Conservation (phyloP, 768 basidiomycete species). For the Rubroboletus pulcherrimus region DNA sequence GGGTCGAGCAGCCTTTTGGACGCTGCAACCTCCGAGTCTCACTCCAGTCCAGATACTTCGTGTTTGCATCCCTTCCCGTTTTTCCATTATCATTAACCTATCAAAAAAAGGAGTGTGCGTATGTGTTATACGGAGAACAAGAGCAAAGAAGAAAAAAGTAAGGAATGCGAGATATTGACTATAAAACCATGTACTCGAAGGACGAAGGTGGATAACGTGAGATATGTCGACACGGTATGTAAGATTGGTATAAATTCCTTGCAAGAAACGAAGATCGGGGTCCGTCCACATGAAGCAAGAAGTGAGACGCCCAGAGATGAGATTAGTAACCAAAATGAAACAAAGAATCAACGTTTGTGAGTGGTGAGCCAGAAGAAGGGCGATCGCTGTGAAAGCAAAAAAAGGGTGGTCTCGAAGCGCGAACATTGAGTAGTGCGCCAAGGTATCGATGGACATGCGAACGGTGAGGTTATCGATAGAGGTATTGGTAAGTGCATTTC, state of each 20-base stretch:
- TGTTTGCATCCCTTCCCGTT: not conserved
- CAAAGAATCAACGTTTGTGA: slow-evolving; percentile 1
- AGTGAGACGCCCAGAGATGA: not conserved
- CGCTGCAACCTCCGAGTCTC: too few species aligned
- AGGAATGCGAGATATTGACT: not conserved
- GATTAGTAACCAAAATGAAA: not conserved
- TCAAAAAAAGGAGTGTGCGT: not conserved
- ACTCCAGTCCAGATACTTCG: not conserved
- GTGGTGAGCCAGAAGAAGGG: not conserved
- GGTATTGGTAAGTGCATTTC: slow-evolving; percentile 8
- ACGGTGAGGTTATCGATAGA: not conserved
- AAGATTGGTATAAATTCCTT: slow-evolving; percentile 15
- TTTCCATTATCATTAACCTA: slow-evolving; percentile 8
- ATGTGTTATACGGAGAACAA: slow-evolving; percentile 1
- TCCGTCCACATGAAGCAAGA: slow-evolving; percentile 5
- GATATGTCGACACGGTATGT: slow-evolving; percentile 8
- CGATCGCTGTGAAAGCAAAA: not conserved
- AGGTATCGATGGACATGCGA: slow-evolving; percentile 10
- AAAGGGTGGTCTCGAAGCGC: slow-evolving; percentile 6
- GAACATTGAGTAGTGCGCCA: slow-evolving; percentile 10
- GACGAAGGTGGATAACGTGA: not conserved
- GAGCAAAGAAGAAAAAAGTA: not conserved
- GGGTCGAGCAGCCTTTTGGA: not conserved
- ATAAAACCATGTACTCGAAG: not conserved
- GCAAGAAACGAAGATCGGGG: slow-evolving; percentile 3